A percentile compares a stretch with the other conserved stretches of the same genome.
Evolutionary conservation across 345 rosid genomes (phyloP).

Genomic region (Salix exigua): DNA sequence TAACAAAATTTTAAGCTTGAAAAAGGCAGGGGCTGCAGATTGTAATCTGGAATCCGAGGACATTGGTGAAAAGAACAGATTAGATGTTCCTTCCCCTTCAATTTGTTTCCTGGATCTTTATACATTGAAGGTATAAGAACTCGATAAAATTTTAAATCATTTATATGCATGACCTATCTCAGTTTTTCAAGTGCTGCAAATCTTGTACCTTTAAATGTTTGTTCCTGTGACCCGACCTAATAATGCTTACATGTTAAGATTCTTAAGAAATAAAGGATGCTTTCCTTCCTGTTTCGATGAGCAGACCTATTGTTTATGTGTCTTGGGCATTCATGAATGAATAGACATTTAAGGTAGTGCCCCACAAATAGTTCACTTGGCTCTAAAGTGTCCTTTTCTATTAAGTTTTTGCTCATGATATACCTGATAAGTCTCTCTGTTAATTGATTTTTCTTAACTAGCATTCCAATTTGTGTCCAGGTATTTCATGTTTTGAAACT

Average conservation of each 20-base stretch:
- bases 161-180: background rate
- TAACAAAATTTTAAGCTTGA: conserved; percentile 24
- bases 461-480: conserved; percentile 37
- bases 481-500: conserved; percentile 70
- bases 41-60: conserved; percentile 36
- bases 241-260: background rate
- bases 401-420: background rate
- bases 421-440: background rate
- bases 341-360: background rate
- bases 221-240: background rate
- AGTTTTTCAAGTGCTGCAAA: background rate
- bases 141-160: too few species aligned
- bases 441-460: conserved; percentile 1
- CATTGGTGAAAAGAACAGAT: conserved; percentile 33
- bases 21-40: conserved; percentile 30
- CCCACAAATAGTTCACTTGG: background rate
- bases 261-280: background rate
- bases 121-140: conserved; percentile 59
- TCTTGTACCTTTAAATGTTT: background rate
- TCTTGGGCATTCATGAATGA: background rate
- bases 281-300: background rate
- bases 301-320: background rate
- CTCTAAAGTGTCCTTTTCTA: background rate
- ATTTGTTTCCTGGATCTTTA: conserved; percentile 81
- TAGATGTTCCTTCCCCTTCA: conserved; percentile 64